Evolutionary conservation across 345 rosid genomes (phyloP), one percentile per base, ranked within the genome.

Genomic region (Gossypium longicalyx): DNA sequence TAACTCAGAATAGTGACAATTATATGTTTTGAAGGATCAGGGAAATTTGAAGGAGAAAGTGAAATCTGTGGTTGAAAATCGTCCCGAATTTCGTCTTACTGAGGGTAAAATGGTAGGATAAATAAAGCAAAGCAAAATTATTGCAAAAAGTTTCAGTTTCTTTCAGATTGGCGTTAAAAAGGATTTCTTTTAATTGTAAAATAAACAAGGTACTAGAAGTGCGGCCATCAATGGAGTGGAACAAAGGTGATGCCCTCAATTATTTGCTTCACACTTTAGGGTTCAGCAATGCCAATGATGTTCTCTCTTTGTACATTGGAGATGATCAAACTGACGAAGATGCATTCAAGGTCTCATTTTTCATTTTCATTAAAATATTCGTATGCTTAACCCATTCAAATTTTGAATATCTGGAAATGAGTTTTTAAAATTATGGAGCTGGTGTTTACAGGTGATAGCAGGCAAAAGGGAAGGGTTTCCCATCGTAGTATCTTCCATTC

Each of bases 241-340:
- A 10, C 52, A 48, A 48, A 11, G 16, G 52, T 48, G 13, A 48
- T 48, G 52, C 13, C 52, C 15, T 48, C 15, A 48, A 48, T 12
- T 48, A 48, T 48, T 48, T 48, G 52, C 52, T 48, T 15, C 3
- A 80, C 38, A 80, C 83, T 51, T 73, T 87, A 49, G 89, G 87
- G 1, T 66, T 87, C 4, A 62, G 79, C 68, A 77, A 79, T 54
- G 78, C 85, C 27, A 61, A 74, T 16, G 83, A 89, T 60, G 82
- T 85, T 23, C 77, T 87, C 15, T 89, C 93, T 0, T 1, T 89
- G 29, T 89, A 87, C 67, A 83, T 89, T 2, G 93, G 91, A 10
- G 93, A 89, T 67, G 93, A 89, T 67, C 76, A 75, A 38, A 87
- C 93, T 0, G 90, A 89, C 48, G 93, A 89, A 78, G 91, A 89